These are phyloP conservation scores for Phytophthora pisi DNA, from an alignment of 352 stramenopile species.

Conservation along the genomic window DNA sequence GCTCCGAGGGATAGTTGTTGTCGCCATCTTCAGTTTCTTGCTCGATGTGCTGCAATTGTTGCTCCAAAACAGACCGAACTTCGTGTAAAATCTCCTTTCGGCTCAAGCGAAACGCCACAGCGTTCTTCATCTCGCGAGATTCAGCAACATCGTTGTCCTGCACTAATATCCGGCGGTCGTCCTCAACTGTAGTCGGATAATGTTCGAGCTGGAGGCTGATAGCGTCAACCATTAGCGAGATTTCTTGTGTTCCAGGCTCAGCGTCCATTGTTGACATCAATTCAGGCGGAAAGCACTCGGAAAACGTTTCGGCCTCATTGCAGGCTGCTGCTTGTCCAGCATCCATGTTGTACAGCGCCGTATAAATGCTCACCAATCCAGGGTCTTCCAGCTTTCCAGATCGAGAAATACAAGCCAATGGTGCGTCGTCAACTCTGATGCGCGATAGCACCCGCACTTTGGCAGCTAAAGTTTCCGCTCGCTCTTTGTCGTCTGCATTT, in stretches of 20 bases:
- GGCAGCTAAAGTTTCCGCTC: constrained; percentile 15
- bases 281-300: constrained; percentile 41
- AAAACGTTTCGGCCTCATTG: constrained; percentile 29
- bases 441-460: constrained; percentile 37
- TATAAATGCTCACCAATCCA: constrained; percentile 43
- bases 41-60: constrained; percentile 1
- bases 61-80: constrained; percentile 21
- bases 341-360: constrained; percentile 31
- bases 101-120: constrained; percentile 53
- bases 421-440: constrained; percentile 41
- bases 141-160: not conserved
- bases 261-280: constrained; percentile 15
- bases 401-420: constrained; percentile 38
- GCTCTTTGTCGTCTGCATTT: constrained; percentile 6
- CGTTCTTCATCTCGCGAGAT: constrained; percentile 15
- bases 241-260: constrained; percentile 6
- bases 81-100: constrained; percentile 59
- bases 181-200: constrained; percentile 48
- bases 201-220: constrained; percentile 25
- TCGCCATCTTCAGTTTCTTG: not conserved
- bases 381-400: constrained; percentile 36
- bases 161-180: constrained; percentile 31
- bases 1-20: not conserved
- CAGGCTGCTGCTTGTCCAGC: constrained; percentile 30
- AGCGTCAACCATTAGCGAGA: constrained; percentile 14